Percentiles rank a stretch among this genome's conserved stretches.
These are phyloP conservation scores for barley (Hordeum vulgare) DNA, from an alignment of 176 grass and related monocot genomes.

Conservation along the genomic window MorexV3_pseudomolecules_assembly NC_058521.1:484370588-484371087, in stretches of 20 bases:
- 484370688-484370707: background rate
- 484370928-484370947: background rate
- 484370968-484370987: background rate
- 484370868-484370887: constrained; percentile 14
- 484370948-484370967: no score
- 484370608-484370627: constrained; percentile 39
- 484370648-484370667: constrained; percentile 21
- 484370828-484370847: constrained; percentile 21
- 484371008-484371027: background rate
- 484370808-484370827: background rate
- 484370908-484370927: background rate
- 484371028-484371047: background rate
- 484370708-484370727: constrained; percentile 17
- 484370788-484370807: constrained; percentile 21
- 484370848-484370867: background rate
- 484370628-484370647: constrained; percentile 27
- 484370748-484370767: background rate
- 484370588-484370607: constrained; percentile 33
- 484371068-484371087: background rate
- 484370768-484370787: constrained; percentile 10
- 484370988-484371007: background rate
- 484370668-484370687: background rate
- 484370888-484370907: constrained; percentile 1
- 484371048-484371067: background rate
- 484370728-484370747: background rate